phyloP scores from a whole-genome alignment of 495 filamentous ascomycete species.

The Hypoxylon fragiforme region DNA sequence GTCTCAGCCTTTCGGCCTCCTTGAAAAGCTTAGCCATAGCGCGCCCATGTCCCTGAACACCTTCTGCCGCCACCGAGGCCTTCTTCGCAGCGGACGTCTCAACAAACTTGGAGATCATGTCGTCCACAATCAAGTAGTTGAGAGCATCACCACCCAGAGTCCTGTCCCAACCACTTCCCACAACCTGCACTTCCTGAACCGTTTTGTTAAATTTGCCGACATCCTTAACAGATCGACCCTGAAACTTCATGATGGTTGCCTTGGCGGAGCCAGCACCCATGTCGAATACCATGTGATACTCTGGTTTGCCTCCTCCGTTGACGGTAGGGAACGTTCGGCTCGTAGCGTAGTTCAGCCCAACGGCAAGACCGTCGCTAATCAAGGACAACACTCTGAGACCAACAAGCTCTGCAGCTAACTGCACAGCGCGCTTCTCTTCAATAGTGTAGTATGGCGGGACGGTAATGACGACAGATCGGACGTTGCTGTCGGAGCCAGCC shows the following conservation, averaged over 20 bases:
- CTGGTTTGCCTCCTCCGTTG: slow-evolving; percentile 82
- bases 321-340: slow-evolving; percentile 83
- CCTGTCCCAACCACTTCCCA: slow-evolving; percentile 87
- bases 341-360: slow-evolving; percentile 94
- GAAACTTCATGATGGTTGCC: slow-evolving; percentile 89
- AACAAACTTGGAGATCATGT: slow-evolving; percentile 81
- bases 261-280: slow-evolving; percentile 98
- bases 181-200: slow-evolving; percentile 84
- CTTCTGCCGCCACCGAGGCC: slow-evolving; percentile 58
- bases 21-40: slow-evolving; percentile 87
- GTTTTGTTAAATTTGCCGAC: slow-evolving; percentile 95
- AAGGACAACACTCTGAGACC: slow-evolving; percentile 82
- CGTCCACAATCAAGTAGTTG: slow-evolving; percentile 82
- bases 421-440: slow-evolving; percentile 83
- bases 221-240: slow-evolving; percentile 86
- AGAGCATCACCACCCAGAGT: slow-evolving; percentile 87
- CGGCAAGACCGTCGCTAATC: slow-evolving; percentile 88
- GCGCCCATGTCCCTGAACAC: slow-evolving; percentile 75
- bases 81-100: slow-evolving; percentile 71
- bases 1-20: slow-evolving; percentile 83
- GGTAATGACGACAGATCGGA: slow-evolving; percentile 85
- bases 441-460: slow-evolving; percentile 88
- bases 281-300: slow-evolving; percentile 92
- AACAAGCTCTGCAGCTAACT: slow-evolving; percentile 81
- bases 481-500: slow-evolving; percentile 73